phyloP scores from a whole-genome alignment of 164 flowering plant species.

The Macadamia integrifolia region DNA sequence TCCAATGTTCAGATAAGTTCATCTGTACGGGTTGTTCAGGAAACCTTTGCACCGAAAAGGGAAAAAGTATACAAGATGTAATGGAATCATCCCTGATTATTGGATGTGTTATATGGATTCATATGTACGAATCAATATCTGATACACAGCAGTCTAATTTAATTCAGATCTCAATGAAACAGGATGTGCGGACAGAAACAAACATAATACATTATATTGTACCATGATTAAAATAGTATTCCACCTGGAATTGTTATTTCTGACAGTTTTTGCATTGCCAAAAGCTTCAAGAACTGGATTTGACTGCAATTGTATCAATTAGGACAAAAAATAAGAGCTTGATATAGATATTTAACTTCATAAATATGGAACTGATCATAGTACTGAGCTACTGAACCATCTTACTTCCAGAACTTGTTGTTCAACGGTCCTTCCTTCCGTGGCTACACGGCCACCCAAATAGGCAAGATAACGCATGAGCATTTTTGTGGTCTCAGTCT shows the following conservation, averaged over 20 bases:
- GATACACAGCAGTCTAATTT: neutral
- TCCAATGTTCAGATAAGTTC: no score
- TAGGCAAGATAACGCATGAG: slow-evolving; percentile 87
- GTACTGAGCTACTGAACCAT: slow-evolving; percentile 9
- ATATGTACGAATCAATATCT: neutral
- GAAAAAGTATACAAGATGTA: neutral
- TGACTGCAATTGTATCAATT: slow-evolving; percentile 48
- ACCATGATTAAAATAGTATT: slow-evolving; percentile 8
- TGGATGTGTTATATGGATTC: neutral
- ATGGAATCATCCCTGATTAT: neutral
- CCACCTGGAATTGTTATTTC: slow-evolving; percentile 86
- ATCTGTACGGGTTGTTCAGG: no score
- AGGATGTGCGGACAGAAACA: neutral
- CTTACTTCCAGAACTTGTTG: slow-evolving; percentile 85
- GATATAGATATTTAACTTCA: neutral
- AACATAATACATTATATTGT: neutral
- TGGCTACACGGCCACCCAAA: slow-evolving; percentile 59
- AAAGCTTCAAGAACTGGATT: slow-evolving; percentile 95
- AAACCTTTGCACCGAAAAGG: no score
- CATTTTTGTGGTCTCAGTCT: slow-evolving; percentile 92
- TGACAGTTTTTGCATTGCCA: slow-evolving; percentile 85
- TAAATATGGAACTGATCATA: neutral
- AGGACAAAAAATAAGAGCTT: slow-evolving; percentile 9
- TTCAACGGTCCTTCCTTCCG: slow-evolving; percentile 72
- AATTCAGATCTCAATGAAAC: neutral